Percentiles rank a stretch among this genome's conserved stretches.
These are phyloP conservation scores for Lactifluus pinguis DNA, from an alignment of 768 basidiomycete species.

Conservation along the genomic window DNA sequence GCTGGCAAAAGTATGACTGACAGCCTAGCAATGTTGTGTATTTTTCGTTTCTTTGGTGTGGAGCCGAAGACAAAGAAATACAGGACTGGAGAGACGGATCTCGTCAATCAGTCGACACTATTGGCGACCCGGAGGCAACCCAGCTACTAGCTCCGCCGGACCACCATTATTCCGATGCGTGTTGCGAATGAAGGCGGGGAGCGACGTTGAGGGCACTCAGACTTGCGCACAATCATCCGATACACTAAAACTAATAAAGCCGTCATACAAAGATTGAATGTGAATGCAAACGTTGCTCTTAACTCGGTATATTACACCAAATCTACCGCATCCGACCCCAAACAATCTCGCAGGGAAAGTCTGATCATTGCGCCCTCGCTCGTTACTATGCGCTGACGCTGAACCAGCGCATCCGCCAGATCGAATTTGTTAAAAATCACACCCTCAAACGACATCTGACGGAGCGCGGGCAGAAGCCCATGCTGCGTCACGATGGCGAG, in stretches of 20 bases:
- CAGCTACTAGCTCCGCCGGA: no score
- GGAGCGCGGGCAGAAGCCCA: neutral
- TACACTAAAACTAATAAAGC: neutral
- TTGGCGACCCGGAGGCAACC: no score
- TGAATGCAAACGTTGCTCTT: neutral
- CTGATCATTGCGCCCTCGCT: neutral
- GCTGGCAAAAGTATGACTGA: no score
- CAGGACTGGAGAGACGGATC: no score
- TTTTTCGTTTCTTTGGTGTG: no score
- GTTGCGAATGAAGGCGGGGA: no score
- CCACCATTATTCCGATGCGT: no score
- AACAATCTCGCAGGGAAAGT: neutral
- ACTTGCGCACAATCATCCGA: no score
- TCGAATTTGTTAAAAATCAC: neutral
- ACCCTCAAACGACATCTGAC: neutral
- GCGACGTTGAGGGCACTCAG: no score
- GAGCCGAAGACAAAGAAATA: no score
- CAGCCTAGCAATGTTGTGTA: no score
- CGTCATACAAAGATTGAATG: neutral
- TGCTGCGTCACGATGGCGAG: neutral
- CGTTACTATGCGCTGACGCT: neutral
- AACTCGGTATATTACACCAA: neutral
- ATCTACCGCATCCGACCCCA: conserved; percentile 1
- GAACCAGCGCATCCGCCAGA: neutral
- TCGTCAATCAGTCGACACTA: no score